phyloP scores from a whole-genome alignment of 2,329 filamentous ascomycete genomes.

The Cryphonectria naterciae region DNA sequence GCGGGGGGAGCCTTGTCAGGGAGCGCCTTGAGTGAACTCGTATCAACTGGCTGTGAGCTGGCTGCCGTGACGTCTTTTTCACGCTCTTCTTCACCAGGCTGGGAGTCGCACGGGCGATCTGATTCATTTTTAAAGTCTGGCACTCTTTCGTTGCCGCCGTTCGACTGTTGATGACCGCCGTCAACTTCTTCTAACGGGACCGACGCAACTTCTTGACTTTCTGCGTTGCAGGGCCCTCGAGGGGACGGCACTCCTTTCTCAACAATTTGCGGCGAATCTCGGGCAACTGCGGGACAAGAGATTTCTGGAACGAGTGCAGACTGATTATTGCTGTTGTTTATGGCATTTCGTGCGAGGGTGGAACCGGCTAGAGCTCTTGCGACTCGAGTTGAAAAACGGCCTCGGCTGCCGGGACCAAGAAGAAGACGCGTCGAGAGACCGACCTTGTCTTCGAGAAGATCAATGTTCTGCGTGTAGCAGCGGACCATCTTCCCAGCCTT shows the following conservation, averaged over 20 bases:
- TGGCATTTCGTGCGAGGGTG: background rate
- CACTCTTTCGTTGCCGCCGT: background rate
- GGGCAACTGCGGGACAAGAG: background rate
- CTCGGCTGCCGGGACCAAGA: constrained; percentile 64
- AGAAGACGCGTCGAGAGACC: constrained; percentile 66
- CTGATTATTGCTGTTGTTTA: constrained; percentile 3
- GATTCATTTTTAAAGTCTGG: background rate
- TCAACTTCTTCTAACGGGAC: background rate
- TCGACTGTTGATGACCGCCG: background rate
- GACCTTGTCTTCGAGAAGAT: constrained; percentile 72
- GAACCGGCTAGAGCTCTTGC: constrained; percentile 22
- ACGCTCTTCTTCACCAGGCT: background rate
- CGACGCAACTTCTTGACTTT: background rate
- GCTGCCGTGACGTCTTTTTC: background rate
- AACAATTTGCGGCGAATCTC: background rate
- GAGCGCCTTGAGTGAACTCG: background rate
- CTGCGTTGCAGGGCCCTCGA: background rate
- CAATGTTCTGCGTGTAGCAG: constrained; percentile 78
- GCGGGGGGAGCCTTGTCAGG: constrained; percentile 31
- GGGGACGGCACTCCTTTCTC: background rate
- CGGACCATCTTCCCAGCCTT: constrained; percentile 70
- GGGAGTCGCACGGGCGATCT: background rate
- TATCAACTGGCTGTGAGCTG: background rate
- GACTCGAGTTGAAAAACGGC: constrained; percentile 55
- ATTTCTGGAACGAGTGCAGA: background rate